phyloP scores from a whole-genome alignment of 805 yeast species.

The Myxozyma kluyveri region DNA sequence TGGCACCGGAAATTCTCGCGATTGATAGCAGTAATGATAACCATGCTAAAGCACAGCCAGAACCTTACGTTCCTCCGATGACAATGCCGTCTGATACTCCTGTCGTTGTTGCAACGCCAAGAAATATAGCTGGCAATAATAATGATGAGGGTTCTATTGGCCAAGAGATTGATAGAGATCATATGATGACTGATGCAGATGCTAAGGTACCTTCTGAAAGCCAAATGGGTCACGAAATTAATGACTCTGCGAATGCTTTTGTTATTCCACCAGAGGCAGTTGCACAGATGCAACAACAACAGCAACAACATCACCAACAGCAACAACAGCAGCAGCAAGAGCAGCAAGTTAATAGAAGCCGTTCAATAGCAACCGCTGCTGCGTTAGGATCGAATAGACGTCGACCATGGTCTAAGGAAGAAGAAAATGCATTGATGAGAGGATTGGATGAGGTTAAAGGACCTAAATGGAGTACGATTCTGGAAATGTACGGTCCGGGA shows the following conservation, averaged over 20 bases:
- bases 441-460: slow-evolving; percentile 77
- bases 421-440: slow-evolving; percentile 76
- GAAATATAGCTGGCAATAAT: no score
- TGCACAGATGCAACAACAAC: not conserved
- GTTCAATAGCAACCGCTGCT: slow-evolving; percentile 10
- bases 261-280: no score
- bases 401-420: slow-evolving; percentile 83
- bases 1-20: no score
- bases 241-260: not conserved
- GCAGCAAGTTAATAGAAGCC: not conserved
- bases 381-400: slow-evolving; percentile 44
- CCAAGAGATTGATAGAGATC: not conserved
- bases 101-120: not conserved
- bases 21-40: no score
- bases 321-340: not conserved
- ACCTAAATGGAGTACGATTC: slow-evolving; percentile 89
- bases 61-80: not conserved
- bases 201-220: not conserved
- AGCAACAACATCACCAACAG: not conserved
- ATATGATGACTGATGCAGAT: not conserved
- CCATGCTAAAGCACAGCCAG: no score
- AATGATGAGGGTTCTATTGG: not conserved
- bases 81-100: not conserved
- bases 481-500: slow-evolving; percentile 91
- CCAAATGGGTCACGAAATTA: no score